Conservation (phyloP, 345 rosid species). For the Aquilaria sinensis region DNA sequence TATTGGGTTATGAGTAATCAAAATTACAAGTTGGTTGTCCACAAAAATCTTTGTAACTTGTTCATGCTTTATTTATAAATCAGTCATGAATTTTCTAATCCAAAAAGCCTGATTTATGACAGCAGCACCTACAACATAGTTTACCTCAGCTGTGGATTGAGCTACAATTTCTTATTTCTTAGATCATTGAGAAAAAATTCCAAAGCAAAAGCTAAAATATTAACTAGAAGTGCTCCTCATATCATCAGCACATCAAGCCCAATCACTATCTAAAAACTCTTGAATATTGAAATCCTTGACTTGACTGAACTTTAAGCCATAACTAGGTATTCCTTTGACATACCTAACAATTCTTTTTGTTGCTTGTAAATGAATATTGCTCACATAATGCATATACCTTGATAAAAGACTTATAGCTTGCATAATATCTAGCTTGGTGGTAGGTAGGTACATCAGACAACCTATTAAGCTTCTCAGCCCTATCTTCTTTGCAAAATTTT, state of each 20-base stretch:
- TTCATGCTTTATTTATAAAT: background rate
- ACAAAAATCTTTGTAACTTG: background rate
- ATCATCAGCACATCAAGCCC: background rate
- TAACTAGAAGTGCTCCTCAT: background rate
- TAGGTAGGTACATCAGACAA: background rate
- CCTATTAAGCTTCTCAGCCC: background rate
- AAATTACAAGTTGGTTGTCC: background rate
- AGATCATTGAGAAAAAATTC: background rate
- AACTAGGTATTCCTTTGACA: background rate
- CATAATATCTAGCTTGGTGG: background rate
- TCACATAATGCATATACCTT: background rate
- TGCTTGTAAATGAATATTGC: background rate
- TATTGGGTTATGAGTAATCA: background rate
- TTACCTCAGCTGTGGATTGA: background rate
- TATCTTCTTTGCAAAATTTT: no score
- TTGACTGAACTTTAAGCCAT: background rate
- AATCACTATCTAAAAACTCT: background rate
- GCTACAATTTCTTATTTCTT: background rate
- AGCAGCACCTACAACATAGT: background rate
- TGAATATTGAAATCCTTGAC: background rate
- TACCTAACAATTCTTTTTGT: background rate
- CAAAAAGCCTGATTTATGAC: background rate
- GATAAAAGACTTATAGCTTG: background rate
- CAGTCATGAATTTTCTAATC: background rate
- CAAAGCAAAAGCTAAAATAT: background rate